phyloP scores from a whole-genome alignment of 257 asterid genomes.

The Rauvolfia tetraphylla region DNA sequence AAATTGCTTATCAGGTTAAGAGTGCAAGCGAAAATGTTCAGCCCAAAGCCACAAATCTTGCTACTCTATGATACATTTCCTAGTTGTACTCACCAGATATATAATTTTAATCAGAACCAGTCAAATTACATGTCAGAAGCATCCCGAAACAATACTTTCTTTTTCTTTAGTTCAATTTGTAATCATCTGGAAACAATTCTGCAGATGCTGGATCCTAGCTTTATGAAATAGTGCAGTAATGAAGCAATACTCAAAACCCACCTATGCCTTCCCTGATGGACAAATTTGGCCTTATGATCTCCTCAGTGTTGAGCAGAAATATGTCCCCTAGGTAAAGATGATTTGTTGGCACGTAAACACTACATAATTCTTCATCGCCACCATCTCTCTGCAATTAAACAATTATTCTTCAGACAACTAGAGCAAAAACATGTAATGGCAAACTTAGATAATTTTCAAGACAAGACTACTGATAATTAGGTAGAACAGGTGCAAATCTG shows the following conservation, averaged over 20 bases:
- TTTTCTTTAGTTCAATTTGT: too few relatives aligned
- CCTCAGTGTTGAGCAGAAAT: constrained; percentile 68
- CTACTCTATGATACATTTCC: background rate
- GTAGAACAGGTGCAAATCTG: background rate
- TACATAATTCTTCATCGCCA: constrained; percentile 82
- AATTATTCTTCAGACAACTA: constrained; percentile 17
- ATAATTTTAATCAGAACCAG: background rate
- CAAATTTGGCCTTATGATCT: constrained; percentile 79
- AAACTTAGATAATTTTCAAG: background rate
- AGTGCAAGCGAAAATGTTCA: too few relatives aligned
- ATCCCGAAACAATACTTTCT: background rate
- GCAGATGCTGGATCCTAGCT: background rate
- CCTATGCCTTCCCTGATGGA: constrained; percentile 92
- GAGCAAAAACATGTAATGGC: background rate
- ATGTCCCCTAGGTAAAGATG: constrained; percentile 84
- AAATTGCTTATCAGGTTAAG: too few relatives aligned
- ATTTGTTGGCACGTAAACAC: constrained; percentile 84
- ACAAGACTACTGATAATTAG: background rate
- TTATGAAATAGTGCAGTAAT: background rate
- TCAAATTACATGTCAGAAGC: background rate
- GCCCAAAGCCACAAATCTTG: background rate
- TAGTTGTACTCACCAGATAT: too few relatives aligned
- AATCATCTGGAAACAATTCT: background rate
- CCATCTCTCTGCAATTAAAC: constrained; percentile 56
- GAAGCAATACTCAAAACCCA: constrained; percentile 20